phyloP scores from a whole-genome alignment of 1,284 basidiomycete species.

The Cutaneotrichosporon mucoides region DNA sequence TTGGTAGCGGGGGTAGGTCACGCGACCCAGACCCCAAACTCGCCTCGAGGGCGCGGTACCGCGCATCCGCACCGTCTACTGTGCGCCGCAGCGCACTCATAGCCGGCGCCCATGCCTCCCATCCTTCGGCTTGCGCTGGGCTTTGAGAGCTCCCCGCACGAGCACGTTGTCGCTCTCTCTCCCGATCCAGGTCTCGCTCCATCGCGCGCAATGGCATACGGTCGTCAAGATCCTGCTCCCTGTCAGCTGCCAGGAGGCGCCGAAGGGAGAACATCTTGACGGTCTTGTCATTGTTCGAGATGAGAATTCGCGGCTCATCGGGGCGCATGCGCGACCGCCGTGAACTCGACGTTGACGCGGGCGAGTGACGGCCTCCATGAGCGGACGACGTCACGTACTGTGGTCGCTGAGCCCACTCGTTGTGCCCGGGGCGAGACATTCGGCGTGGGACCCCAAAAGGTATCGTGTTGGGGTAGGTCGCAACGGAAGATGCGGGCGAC shows the following conservation, averaged over 20 bases:
- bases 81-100: constrained; percentile 16
- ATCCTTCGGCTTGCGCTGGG: not conserved
- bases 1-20: not conserved
- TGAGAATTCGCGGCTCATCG: constrained; percentile 44
- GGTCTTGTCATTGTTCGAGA: constrained; percentile 48
- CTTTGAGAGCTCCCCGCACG: not conserved
- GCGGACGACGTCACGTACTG: constrained; percentile 32
- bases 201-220: not conserved
- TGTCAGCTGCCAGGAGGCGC: not conserved
- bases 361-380: not conserved
- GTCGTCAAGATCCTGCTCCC: not conserved
- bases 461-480: constrained; percentile 48
- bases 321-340: not conserved
- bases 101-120: constrained; percentile 4
- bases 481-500: constrained; percentile 22
- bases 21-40: not conserved
- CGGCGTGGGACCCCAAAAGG: constrained; percentile 32
- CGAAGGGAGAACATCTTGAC: constrained; percentile 45
- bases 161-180: not conserved
- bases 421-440: not conserved
- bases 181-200: not conserved
- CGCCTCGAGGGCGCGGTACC: constrained; percentile 2
- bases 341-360: not conserved
- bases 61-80: not conserved
- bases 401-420: constrained; percentile 7